These are phyloP conservation scores for Stachybotrys chartarum DNA, from an alignment of 2,329 filamentous ascomycete species.

Conservation along the genomic window DNA sequence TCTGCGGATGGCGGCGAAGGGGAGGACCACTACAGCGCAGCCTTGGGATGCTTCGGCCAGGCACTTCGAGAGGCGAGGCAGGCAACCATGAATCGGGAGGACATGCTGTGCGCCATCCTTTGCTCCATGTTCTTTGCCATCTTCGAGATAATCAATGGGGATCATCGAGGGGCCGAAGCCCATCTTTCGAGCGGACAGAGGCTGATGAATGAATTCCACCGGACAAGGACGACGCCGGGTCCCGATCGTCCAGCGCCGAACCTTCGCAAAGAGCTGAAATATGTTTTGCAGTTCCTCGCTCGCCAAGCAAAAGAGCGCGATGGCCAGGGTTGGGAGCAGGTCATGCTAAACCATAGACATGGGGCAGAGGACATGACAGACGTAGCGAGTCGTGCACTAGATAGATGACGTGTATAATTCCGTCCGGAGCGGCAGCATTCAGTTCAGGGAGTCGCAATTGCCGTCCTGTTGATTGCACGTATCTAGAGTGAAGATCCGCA, in stretches of 20 bases:
- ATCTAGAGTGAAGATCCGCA: no score
- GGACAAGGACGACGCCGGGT: not conserved
- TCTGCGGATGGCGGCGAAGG: conserved; percentile 4
- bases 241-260: not conserved
- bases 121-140: conserved; percentile 29
- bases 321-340: not conserved
- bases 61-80: conserved; percentile 21
- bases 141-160: conserved; percentile 29
- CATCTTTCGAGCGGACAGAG: conserved; percentile 28
- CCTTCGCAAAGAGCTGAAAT: conserved; percentile 10
- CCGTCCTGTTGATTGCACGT: no score
- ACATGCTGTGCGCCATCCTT: conserved; percentile 20
- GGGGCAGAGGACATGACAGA: not conserved
- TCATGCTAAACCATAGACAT: not conserved
- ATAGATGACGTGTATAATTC: not conserved
- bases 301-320: conserved; percentile 11
- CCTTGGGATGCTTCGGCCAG: conserved; percentile 23
- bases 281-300: conserved; percentile 12
- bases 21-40: conserved; percentile 19
- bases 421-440: no score
- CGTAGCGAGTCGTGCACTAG: not conserved
- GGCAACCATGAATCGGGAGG: conserved; percentile 7
- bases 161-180: conserved; percentile 22
- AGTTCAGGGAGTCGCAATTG: no score
- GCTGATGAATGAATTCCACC: conserved; percentile 26